Conservation (phyloP, 176 grass and related monocot genomes). For the Ensete glaucum region DNA sequence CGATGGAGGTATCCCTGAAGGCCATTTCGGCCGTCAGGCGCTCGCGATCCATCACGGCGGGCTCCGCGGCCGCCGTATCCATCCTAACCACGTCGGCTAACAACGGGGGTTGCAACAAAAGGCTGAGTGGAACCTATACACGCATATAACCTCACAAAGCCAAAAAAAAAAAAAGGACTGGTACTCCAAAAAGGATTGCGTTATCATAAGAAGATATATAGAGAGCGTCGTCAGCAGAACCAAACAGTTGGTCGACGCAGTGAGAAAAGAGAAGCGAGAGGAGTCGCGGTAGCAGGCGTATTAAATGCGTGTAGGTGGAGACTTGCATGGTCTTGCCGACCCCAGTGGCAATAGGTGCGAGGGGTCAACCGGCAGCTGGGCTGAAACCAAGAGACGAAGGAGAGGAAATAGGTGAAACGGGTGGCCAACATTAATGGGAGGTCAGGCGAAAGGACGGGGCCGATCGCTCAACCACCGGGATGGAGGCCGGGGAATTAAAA, state of each 20-base stretch:
- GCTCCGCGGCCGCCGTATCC: neutral
- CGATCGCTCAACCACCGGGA: neutral
- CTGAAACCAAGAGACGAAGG: neutral
- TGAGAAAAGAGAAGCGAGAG: neutral
- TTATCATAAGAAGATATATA: neutral
- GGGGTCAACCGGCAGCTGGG: neutral
- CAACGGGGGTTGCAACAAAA: too few species aligned
- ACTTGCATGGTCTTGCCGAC: too few species aligned
- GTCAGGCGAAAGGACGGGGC: neutral
- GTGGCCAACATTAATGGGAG: neutral
- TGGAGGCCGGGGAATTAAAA: neutral
- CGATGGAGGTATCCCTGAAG: conserved; percentile 23
- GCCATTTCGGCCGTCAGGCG: conserved; percentile 53
- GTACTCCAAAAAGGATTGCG: neutral
- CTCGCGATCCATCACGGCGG: conserved; percentile 47
- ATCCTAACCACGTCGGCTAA: neutral
- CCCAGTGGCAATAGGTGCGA: too few species aligned
- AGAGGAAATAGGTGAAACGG: neutral
- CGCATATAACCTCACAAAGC: too few species aligned
- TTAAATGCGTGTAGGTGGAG: neutral
- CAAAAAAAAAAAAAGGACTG: neutral
- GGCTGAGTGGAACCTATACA: too few species aligned
- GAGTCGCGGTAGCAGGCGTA: neutral
- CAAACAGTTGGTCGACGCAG: too few species aligned
- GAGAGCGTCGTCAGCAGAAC: neutral